These are phyloP conservation scores for Mycena pura DNA, from an alignment of 768 basidiomycete species.

Conservation along the genomic window DNA sequence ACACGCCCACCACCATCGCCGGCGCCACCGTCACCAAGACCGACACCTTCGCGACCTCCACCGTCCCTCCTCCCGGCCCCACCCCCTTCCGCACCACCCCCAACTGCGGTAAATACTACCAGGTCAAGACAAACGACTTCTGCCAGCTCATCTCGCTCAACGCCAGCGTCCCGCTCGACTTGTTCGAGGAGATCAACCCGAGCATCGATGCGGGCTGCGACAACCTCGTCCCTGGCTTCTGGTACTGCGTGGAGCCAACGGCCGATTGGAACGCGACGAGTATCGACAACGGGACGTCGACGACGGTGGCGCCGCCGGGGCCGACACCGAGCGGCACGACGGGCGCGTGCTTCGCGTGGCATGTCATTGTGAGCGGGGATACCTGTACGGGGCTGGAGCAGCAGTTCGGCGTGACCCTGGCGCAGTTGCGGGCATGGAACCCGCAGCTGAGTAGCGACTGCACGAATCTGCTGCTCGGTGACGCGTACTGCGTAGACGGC, in stretches of 20 bases:
- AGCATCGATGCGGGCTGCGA: background rate
- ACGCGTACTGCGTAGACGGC: constrained; percentile 4
- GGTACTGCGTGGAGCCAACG: background rate
- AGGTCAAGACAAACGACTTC: background rate
- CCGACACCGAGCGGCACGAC: background rate
- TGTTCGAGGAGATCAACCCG: background rate
- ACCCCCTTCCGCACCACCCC: background rate
- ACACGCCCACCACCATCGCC: background rate
- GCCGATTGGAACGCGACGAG: background rate
- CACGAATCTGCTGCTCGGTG: background rate
- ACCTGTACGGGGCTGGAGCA: background rate
- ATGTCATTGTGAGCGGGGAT: constrained; percentile 3
- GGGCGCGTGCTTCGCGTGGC: constrained; percentile 1
- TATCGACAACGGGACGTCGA: background rate
- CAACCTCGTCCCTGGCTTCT: background rate
- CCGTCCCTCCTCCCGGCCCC: background rate
- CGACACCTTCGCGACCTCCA: background rate
- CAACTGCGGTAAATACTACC: background rate
- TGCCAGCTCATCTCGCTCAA: background rate
- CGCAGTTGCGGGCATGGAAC: background rate
- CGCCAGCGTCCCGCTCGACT: background rate
- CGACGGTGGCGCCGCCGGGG: background rate
- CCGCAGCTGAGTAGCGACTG: background rate
- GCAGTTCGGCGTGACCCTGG: background rate
- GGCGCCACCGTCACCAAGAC: background rate